phyloP scores from a whole-genome alignment of 2,329 filamentous ascomycete genomes.

The Ampelomyces quisqualis region DNA sequence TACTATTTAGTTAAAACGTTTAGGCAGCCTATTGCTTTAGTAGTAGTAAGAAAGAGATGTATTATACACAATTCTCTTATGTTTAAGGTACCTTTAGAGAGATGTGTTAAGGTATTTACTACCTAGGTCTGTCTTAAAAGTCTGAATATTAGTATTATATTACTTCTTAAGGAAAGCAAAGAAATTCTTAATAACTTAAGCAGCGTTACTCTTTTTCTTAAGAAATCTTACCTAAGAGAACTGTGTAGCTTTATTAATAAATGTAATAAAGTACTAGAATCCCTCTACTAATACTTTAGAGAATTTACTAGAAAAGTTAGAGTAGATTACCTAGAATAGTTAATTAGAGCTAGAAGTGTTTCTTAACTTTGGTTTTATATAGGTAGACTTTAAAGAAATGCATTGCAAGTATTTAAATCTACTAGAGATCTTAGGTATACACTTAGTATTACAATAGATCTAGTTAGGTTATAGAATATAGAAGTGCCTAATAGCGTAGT shows the following conservation, averaged over 20 bases:
- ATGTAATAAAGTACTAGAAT: not conserved
- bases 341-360: not conserved
- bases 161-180: not conserved
- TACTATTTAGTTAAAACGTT: not conserved
- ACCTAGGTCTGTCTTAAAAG: not conserved
- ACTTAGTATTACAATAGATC: not conserved
- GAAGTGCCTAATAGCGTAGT: not conserved
- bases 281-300: not conserved
- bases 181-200: not conserved
- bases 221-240: too few species aligned
- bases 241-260: not conserved
- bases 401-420: not conserved
- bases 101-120: not conserved
- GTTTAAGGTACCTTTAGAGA: not conserved
- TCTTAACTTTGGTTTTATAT: not conserved
- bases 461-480: not conserved
- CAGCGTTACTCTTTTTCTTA: not conserved
- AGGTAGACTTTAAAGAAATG: not conserved
- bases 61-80: not conserved
- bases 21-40: not conserved
- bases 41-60: not conserved
- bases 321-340: not conserved
- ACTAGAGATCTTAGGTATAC: not conserved
- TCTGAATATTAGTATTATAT: not conserved
- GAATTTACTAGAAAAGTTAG: not conserved